A percentile compares a stretch with the other conserved stretches of the same genome.
Evolutionary conservation across 345 rosid genomes (phyloP).

Genomic region (Firmiana major): DNA sequence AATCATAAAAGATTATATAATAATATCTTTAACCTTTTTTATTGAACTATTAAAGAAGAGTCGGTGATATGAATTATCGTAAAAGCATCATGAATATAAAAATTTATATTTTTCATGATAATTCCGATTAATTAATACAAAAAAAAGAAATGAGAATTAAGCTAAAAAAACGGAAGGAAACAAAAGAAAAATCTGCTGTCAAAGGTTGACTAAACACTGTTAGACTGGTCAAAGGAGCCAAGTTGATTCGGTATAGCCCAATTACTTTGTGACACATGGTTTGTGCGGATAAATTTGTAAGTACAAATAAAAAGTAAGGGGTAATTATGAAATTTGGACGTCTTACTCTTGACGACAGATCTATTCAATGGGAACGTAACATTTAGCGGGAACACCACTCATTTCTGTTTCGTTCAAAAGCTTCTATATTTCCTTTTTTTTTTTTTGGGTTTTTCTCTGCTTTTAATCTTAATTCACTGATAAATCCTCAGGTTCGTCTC

Average conservation of each 20-base stretch:
- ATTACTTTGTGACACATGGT: background rate
- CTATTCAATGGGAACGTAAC: background rate
- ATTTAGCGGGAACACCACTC: slow-evolving; percentile 14
- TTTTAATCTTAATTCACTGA: background rate
- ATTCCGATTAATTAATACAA: too few relatives aligned
- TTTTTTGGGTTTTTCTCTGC: slow-evolving; percentile 4
- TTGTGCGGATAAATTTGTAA: background rate
- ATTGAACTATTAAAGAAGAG: too few relatives aligned
- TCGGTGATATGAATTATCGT: too few relatives aligned
- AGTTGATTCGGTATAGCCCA: background rate
- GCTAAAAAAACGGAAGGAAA: background rate
- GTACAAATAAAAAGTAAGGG: background rate
- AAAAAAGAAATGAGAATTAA: too few relatives aligned
- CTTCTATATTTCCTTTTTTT: background rate
- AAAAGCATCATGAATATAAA: too few relatives aligned
- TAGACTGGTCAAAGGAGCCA: background rate
- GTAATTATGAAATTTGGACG: background rate
- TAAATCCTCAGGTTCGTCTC: slow-evolving; percentile 6
- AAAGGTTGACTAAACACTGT: background rate
- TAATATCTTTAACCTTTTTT: too few relatives aligned
- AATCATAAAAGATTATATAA: too few relatives aligned
- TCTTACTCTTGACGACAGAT: background rate
- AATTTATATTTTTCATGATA: too few relatives aligned
- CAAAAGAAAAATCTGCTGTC: background rate
- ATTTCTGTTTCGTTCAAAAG: slow-evolving; percentile 1